Evolutionary conservation across 257 asterid species (phyloP).

Genomic region (Linderniella brevidens): DNA sequence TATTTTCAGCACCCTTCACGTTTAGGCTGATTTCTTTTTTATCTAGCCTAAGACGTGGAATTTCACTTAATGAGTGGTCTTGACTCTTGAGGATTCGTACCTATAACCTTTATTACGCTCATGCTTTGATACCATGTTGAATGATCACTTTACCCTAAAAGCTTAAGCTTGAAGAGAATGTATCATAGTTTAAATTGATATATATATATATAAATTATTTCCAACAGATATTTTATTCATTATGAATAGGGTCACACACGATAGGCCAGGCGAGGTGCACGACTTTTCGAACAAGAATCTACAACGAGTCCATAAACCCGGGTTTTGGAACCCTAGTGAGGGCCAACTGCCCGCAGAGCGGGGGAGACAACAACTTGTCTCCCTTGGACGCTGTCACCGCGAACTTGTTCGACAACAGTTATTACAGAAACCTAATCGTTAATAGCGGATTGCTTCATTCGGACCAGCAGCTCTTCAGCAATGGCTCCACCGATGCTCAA

Average conservation of each 20-base stretch:
- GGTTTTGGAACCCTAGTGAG: conserved; percentile 25
- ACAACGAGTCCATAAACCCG: conserved; percentile 45
- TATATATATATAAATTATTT: no score
- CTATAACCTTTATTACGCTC: no score
- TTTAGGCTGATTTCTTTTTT: no score
- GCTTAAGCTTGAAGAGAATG: no score
- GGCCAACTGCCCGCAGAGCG: conserved; percentile 30
- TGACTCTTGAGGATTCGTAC: no score
- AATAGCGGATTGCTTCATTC: conserved; percentile 44
- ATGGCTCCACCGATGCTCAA: conserved; percentile 37
- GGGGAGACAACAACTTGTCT: conserved; percentile 29
- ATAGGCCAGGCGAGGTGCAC: conserved; percentile 47
- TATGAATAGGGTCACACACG: conserved; percentile 33
- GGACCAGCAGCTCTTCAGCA: conserved; percentile 52
- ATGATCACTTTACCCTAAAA: no score
- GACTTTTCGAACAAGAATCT: conserved; percentile 27
- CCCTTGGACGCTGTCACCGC: conserved; percentile 24
- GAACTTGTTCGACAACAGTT: conserved; percentile 26
- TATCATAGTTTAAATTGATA: no score
- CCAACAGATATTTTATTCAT: no score
- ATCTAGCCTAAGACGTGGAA: no score
- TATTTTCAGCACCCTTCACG: no score
- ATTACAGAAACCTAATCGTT: conserved; percentile 28
- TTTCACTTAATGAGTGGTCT: no score
- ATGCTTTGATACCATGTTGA: no score